Conservation (phyloP, 2,329 filamentous ascomycete species). For the Coniella lustricola region DNA sequence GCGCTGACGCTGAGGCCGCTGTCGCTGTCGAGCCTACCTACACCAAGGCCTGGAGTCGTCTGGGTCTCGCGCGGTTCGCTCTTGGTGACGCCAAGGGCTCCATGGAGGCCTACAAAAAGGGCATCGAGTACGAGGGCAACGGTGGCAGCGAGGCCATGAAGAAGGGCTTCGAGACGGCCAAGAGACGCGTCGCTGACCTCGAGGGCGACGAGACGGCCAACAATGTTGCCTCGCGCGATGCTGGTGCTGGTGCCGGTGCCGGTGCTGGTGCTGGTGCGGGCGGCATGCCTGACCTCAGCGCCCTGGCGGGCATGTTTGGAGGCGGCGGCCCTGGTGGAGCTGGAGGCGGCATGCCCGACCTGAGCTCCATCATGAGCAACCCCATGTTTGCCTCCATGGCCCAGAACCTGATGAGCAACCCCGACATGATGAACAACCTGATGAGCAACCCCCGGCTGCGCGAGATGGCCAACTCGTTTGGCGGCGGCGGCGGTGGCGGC, state of each 20-base stretch:
- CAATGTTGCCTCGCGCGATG: slow-evolving; percentile 32
- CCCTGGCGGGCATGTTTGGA: slow-evolving; percentile 67
- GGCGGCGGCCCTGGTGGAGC: slow-evolving; percentile 54
- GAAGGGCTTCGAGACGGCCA: slow-evolving; percentile 92
- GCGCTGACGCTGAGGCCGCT: slow-evolving; percentile 83
- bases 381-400: slow-evolving; percentile 98
- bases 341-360: slow-evolving; percentile 83
- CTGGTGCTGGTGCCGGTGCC: slow-evolving; percentile 31
- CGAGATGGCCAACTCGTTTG: slow-evolving; percentile 79
- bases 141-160: slow-evolving; percentile 96
- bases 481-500: slow-evolving; percentile 64
- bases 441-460: slow-evolving; percentile 90
- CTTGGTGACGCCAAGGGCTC: slow-evolving; percentile 83
- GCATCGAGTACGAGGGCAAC: slow-evolving; percentile 89
- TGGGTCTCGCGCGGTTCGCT: slow-evolving; percentile 86
- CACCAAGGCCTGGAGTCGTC: slow-evolving; percentile 93
- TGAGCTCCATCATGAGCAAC: slow-evolving; percentile 86
- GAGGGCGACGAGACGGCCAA: slow-evolving; percentile 40
- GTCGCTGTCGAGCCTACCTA: slow-evolving; percentile 84
- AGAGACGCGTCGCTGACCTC: slow-evolving; percentile 77
- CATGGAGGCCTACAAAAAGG: slow-evolving; percentile 90
- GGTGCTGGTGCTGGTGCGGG: slow-evolving; percentile 46
- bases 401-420: slow-evolving; percentile 95
- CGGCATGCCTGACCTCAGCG: slow-evolving; percentile 65
- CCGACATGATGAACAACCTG: slow-evolving; percentile 80